Conservation (phyloP, 2,329 filamentous ascomycete species). For the Pseudogymnoascus sp. region DNA sequence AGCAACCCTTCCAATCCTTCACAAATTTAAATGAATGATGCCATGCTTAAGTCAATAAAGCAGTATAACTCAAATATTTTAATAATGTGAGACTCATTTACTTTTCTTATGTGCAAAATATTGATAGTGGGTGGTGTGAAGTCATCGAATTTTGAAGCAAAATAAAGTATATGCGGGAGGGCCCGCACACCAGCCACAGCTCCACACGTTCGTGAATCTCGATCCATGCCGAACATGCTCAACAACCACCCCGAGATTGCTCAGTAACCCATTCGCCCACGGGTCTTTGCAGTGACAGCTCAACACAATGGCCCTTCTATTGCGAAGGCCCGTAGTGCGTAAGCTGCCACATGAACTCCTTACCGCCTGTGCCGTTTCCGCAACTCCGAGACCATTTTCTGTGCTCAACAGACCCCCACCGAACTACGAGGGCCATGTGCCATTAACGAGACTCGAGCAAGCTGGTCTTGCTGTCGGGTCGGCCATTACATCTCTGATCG, state of each 20-base stretch:
- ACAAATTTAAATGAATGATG: neutral
- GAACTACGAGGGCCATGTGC: conserved; percentile 88
- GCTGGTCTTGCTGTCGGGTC: conserved; percentile 61
- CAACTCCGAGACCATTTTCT: conserved; percentile 54
- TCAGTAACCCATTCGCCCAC: neutral
- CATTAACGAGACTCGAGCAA: conserved; percentile 71
- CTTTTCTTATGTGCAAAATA: neutral
- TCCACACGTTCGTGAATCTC: neutral
- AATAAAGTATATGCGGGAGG: conserved; percentile 8
- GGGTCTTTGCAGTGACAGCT: neutral
- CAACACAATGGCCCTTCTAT: conserved; percentile 21
- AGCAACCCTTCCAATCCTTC: neutral
- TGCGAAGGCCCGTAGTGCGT: conserved; percentile 16
- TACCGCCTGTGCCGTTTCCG: conserved; percentile 20
- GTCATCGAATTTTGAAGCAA: neutral
- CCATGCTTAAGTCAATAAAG: neutral
- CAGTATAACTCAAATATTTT: neutral
- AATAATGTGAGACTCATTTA: neutral
- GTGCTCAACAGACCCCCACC: conserved; percentile 76
- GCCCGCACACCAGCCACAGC: conserved; percentile 9
- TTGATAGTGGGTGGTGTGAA: neutral
- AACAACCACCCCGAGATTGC: neutral
- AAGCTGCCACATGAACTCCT: conserved; percentile 23
- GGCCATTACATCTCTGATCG: conserved; percentile 55
- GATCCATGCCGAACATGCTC: neutral